Evolutionary conservation across 345 rosid species (phyloP).

Genomic region (Boechera divaricarpa): DNA sequence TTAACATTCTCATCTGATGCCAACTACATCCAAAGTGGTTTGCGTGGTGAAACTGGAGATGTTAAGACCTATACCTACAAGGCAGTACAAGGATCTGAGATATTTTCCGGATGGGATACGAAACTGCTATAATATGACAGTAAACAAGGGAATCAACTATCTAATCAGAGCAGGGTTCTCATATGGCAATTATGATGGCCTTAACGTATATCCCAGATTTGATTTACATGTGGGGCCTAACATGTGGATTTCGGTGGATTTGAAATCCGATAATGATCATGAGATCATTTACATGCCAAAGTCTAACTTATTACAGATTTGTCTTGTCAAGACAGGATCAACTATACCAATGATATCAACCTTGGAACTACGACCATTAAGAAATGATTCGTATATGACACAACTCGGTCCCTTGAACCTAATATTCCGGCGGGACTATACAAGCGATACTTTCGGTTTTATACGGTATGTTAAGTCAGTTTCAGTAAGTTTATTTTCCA

Average conservation of each 20-base stretch:
- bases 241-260: slow-evolving; percentile 35
- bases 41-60: neutral
- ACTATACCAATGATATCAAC: slow-evolving; percentile 56
- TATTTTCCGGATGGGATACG: slow-evolving; percentile 47
- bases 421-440: neutral
- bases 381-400: neutral
- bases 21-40: slow-evolving; percentile 42
- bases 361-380: slow-evolving; percentile 52
- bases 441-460: neutral
- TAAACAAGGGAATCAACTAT: slow-evolving; percentile 41
- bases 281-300: slow-evolving; percentile 50
- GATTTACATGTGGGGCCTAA: slow-evolving; percentile 53
- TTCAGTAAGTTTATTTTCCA: too few species aligned
- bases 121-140: slow-evolving; percentile 48
- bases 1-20: slow-evolving; percentile 43
- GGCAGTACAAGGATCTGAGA: slow-evolving; percentile 22
- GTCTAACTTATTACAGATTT: slow-evolving; percentile 45
- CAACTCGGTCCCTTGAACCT: neutral
- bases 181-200: slow-evolving; percentile 56
- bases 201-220: slow-evolving; percentile 35
- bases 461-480: neutral
- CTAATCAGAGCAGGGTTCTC: slow-evolving; percentile 45
- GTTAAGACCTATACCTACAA: neutral
- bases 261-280: neutral
- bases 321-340: slow-evolving; percentile 52